Evolutionary conservation across 768 basidiomycete genomes (phyloP), one percentile per base, ranked within the genome.

Genomic region (Auriscalpium orientale): DNA sequence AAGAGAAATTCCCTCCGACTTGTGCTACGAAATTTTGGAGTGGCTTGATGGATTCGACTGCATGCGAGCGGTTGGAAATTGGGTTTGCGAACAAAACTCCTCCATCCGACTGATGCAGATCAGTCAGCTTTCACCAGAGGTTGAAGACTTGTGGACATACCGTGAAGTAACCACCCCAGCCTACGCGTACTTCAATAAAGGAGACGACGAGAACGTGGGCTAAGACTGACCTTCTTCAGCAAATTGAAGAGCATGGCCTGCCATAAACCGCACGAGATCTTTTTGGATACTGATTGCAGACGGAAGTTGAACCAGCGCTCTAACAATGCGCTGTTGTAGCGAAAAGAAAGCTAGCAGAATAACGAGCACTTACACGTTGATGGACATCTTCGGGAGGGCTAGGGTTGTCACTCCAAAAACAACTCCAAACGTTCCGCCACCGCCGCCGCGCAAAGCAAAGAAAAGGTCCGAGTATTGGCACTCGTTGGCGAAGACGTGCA

Each of bases 381-480:
- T 28, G 22, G 46, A 57, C 8, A 62, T 37, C 20, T 21, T 21
- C 13, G 61, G 61, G 11, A 38, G 46, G 11, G 59, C 58, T 3
- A 57, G 34, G 13, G 50, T 55, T 6, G 61, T 62, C 11, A 49
- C 54, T 15, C 53, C 56, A 2, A 62, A 35, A 16, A 62, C 61
- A 28, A 62, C 59, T 20, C 59, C 61, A 40, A 62, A 62, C 18
- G 61, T 62, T n/a, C 61, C 61, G 36, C 61, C 61, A n/a, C 61
- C 61, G 18, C 57, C 57, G 52, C 50, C 50, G n/a, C 50, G 50
- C 12, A 51, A 35, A 15, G 80, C 81, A 56, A 74, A 83, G 67
- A 80, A 82, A 0, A 82, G 71, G 65, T 82, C 80, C 53, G 70
- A 56, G 56, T 81, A 78, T 61, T 80, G 66, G 46, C 69, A 71